Evolutionary conservation across 2,329 filamentous ascomycete species (phyloP).

Genomic region (Tolypocladium tundrense): DNA sequence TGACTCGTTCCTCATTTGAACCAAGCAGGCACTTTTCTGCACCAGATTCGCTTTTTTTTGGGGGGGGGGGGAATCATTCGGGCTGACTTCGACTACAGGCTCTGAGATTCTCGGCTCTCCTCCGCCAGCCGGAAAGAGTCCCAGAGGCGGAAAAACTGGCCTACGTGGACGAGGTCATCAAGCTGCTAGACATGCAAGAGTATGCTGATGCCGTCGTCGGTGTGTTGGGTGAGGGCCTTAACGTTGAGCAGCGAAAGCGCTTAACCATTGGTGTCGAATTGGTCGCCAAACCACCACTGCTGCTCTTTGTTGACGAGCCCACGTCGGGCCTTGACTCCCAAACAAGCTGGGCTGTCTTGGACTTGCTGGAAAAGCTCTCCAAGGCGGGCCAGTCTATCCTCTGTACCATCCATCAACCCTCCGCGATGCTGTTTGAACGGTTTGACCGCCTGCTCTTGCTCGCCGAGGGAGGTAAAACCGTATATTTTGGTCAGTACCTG

Average conservation of each 20-base stretch:
- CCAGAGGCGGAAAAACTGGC: constrained; percentile 9
- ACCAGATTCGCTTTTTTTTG: too few species aligned
- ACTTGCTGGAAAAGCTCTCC: constrained; percentile 58
- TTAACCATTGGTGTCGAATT: constrained; percentile 40
- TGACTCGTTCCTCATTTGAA: background rate
- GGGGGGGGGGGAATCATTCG: too few species aligned
- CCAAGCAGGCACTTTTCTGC: too few species aligned
- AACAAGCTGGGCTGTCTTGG: constrained; percentile 62
- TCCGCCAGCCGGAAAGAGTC: background rate
- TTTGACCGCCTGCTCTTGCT: constrained; percentile 50
- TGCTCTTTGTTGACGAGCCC: constrained; percentile 45
- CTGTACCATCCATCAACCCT: constrained; percentile 42
- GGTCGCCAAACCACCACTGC: constrained; percentile 31
- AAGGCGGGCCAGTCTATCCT: constrained; percentile 36
- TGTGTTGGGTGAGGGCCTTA: constrained; percentile 31
- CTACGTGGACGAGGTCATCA: constrained; percentile 30
- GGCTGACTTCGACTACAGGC: background rate
- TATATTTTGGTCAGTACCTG: constrained; percentile 21
- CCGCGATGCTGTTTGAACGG: constrained; percentile 26
- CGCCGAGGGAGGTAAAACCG: constrained; percentile 27
- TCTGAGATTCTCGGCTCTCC: background rate
- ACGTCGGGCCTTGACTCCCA: constrained; percentile 46
- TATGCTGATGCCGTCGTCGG: constrained; percentile 44
- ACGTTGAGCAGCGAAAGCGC: constrained; percentile 40
- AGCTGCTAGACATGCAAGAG: constrained; percentile 34